Percentiles rank a stretch among this genome's conserved stretches.
Conservation (phyloP, 768 basidiomycete species). For the Termitomyces sp. region DNA sequence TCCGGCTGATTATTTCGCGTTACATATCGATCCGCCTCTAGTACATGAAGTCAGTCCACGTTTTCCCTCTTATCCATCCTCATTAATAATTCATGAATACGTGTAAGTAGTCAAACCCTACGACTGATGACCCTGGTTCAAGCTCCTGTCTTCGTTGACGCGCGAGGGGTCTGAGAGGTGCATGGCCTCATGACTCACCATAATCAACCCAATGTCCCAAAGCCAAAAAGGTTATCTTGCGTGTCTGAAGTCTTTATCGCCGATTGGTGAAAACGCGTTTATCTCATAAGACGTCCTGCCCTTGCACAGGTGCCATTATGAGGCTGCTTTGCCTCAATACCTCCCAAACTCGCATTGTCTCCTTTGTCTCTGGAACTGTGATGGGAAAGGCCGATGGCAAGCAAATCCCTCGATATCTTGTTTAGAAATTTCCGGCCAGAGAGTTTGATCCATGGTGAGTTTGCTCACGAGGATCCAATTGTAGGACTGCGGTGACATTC, state of each 20-base stretch:
- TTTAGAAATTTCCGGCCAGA: neutral
- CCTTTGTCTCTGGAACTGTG: neutral
- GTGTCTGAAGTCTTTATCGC: neutral
- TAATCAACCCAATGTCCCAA: neutral
- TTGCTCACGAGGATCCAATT: neutral
- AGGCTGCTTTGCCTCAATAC: neutral
- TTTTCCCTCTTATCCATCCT: neutral
- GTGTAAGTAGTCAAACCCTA: neutral
- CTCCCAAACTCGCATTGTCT: neutral
- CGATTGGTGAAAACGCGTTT: conserved; percentile 1
- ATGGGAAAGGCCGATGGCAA: neutral
- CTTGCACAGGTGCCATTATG: neutral
- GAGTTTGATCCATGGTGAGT: neutral
- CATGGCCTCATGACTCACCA: neutral
- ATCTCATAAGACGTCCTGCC: neutral
- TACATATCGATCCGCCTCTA: neutral
- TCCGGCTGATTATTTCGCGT: neutral
- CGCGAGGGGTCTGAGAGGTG: neutral
- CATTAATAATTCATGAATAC: neutral
- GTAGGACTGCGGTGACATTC: neutral
- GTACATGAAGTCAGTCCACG: neutral
- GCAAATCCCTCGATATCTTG: neutral
- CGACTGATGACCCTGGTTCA: neutral
- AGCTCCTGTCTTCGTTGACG: neutral
- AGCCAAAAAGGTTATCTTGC: conserved; percentile 10